Evolutionary conservation across 2,329 filamentous ascomycete species (phyloP), one percentile per base, ranked within the genome.

Genomic region (Zymoseptoria pseudotritici): DNA sequence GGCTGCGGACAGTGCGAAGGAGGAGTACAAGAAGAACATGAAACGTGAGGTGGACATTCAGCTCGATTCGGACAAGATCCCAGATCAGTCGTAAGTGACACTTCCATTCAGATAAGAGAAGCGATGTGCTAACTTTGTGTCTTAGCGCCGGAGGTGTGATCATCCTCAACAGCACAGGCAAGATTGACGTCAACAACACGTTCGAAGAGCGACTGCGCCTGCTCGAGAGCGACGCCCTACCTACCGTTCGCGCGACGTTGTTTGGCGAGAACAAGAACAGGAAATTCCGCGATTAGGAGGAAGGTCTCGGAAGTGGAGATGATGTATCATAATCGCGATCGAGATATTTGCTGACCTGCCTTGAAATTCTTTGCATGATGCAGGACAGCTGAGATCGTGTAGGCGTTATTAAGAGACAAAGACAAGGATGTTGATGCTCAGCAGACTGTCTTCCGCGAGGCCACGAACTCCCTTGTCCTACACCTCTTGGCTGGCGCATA

Each of bases 161-260:
- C 60, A 86, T 99, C 66, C 78, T 96, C 58, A 91, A 92, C 65
- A 87, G 89, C 67, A 82, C 82, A 66, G 94, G 94, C 74, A 97
- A 93, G 83, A 97, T 99, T 74, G 91, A 96, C 71, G 93, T 99
- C 76, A 92, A 97, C 84, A 97, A 99, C 81, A 97, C 94, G 58
- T 89, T 97, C 68, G 94, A 97, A 74, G 89, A 96, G 74, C 87
- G 94, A 67, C 81, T 99, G 76, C 84, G 83, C 71, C 82, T 97
- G 62, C 85, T 97, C 66, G 88, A 96, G 78, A 86, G 87, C 59
- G 89, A 89, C 67, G 89, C 90, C 56, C 84, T 97, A 60, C 94
- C 94, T 13, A 86, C 86, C 52, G 87, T 99, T 71, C 85, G 94
- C 72, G 84, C 89, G 75, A 88, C 88, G 17, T 82, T 99, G 61